phyloP scores from a whole-genome alignment of 2,329 filamentous ascomycete species.

The Colletotrichum caudatum region DNA sequence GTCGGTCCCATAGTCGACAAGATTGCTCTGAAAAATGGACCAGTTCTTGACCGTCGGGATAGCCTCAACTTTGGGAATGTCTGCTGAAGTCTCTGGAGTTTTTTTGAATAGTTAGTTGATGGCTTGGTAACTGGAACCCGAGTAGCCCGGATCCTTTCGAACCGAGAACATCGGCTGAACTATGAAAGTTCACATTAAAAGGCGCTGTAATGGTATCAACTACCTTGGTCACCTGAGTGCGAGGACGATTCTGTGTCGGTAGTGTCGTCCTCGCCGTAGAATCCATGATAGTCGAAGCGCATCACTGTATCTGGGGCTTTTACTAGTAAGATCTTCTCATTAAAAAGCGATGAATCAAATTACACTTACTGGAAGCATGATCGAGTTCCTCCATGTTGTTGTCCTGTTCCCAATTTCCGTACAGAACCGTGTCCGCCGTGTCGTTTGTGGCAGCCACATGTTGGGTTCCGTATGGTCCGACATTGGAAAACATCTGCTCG shows the following conservation, averaged over 20 bases:
- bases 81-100: not conserved
- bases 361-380: constrained; percentile 28
- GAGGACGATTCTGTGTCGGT: constrained; percentile 22
- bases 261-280: not conserved
- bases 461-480: constrained; percentile 16
- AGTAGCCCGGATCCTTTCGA: not conserved
- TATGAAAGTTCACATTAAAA: not conserved
- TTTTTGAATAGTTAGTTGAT: not conserved
- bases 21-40: constrained; percentile 36
- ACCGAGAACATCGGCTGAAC: not conserved
- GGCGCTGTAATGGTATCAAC: not conserved
- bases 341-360: not conserved
- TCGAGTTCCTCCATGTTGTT: constrained; percentile 34
- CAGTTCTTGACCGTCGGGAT: constrained; percentile 28
- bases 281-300: constrained; percentile 16
- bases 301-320: constrained; percentile 35
- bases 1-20: constrained; percentile 32
- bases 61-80: not conserved
- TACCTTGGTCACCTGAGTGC: constrained; percentile 15
- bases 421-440: constrained; percentile 33
- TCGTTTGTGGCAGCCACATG: constrained; percentile 1
- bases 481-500: constrained; percentile 29
- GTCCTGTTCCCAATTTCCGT: constrained; percentile 39
- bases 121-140: too few relatives aligned
- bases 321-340: not conserved